These are phyloP conservation scores for Mycena pura DNA, from an alignment of 768 basidiomycete genomes.

Conservation along the genomic window DNA sequence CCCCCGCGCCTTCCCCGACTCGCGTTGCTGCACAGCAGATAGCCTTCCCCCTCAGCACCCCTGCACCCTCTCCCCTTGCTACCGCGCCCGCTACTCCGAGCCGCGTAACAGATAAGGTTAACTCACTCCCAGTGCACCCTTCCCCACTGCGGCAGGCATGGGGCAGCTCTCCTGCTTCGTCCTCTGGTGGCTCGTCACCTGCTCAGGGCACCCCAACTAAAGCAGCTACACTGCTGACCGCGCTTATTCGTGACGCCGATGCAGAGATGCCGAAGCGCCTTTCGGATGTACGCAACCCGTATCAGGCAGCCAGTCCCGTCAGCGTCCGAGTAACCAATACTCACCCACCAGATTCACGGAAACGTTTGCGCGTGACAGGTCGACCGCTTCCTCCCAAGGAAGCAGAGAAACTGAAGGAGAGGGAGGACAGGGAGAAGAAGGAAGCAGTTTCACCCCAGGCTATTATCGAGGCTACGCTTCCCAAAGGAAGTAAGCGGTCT, in stretches of 20 bases:
- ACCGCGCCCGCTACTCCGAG: slow-evolving; percentile 1
- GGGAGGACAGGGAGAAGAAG: slow-evolving; percentile 31
- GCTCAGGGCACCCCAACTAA: slow-evolving; percentile 60
- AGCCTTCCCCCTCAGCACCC: slow-evolving; percentile 42
- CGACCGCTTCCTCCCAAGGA: slow-evolving; percentile 42
- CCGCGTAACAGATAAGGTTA: no score
- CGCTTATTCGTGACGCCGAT: slow-evolving; percentile 73
- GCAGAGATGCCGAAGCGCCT: slow-evolving; percentile 54
- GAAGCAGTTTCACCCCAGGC: slow-evolving; percentile 61
- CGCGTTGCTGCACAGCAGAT: slow-evolving; percentile 34
- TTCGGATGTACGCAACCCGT: slow-evolving; percentile 78
- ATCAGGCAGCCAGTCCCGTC: slow-evolving; percentile 75
- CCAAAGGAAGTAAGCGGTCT: slow-evolving; percentile 81
- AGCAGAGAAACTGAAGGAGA: slow-evolving; percentile 29
- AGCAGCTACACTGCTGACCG: slow-evolving; percentile 72
- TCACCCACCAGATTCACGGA: slow-evolving; percentile 48
- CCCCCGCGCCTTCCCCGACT: slow-evolving; percentile 43
- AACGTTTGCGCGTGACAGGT: slow-evolving; percentile 50
- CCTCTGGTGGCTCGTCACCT: slow-evolving; percentile 39
- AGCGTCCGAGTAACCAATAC: slow-evolving; percentile 40
- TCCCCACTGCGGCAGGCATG: slow-evolving; percentile 82
- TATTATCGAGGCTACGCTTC: slow-evolving; percentile 80
- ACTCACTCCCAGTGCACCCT: slow-evolving; percentile 66
- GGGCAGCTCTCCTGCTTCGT: slow-evolving; percentile 54
- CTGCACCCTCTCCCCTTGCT: slow-evolving; percentile 30